phyloP scores from a whole-genome alignment of 768 basidiomycete species.

The Suillus tomentosus region DNA sequence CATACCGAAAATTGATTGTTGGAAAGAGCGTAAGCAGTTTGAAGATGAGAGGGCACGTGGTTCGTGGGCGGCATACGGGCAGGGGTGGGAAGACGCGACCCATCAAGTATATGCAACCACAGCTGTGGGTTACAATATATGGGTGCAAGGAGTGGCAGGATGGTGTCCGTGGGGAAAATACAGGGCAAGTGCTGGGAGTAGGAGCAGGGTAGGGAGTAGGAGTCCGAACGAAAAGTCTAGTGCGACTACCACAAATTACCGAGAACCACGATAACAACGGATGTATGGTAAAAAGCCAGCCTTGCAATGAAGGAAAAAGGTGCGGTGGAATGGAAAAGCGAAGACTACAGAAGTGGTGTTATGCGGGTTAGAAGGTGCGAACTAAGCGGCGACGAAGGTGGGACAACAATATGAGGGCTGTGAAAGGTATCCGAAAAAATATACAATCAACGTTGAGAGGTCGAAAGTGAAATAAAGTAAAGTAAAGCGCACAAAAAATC shows the following conservation, averaged over 20 bases:
- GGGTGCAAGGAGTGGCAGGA: constrained; percentile 32
- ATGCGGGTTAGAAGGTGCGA: constrained; percentile 34
- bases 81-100: constrained; percentile 20
- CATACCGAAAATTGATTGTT: constrained; percentile 18
- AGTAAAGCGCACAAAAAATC: constrained; percentile 36
- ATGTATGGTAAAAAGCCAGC: constrained; percentile 26
- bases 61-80: constrained; percentile 19
- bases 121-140: constrained; percentile 26
- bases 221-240: constrained; percentile 27
- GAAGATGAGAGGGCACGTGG: constrained; percentile 15
- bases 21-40: constrained; percentile 13
- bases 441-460: constrained; percentile 36
- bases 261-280: constrained; percentile 20
- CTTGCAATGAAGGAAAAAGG: constrained; percentile 26
- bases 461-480: constrained; percentile 37
- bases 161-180: constrained; percentile 13
- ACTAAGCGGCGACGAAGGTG: constrained; percentile 31
- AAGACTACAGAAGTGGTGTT: constrained; percentile 26
- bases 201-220: constrained; percentile 17
- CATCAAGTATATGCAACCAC: constrained; percentile 24
- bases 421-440: constrained; percentile 37
- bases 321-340: constrained; percentile 21
- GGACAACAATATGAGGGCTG: constrained; percentile 32
- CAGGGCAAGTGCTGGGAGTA: constrained; percentile 24
- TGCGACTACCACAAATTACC: constrained; percentile 28